Evolutionary conservation across 257 asterid species (phyloP), one percentile per base, ranked within the genome.

Genomic region (Salvia rosmarinus): DNA sequence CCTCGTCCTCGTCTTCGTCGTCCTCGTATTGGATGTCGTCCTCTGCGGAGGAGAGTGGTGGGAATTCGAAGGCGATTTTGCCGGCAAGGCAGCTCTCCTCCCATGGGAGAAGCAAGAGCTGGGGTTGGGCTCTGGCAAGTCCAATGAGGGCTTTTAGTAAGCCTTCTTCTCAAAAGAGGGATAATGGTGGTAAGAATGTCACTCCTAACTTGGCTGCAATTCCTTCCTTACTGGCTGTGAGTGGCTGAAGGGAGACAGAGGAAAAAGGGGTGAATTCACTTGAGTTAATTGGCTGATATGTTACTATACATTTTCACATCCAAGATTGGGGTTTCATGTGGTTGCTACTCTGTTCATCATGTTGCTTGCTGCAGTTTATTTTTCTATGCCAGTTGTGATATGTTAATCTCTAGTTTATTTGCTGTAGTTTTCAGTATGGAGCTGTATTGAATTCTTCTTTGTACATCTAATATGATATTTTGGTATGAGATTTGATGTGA

Each of bases 121-220:
- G 98, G 99, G 98, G 96, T 3, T 91, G 99, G 99, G 95, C 96
- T 72, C 84, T 95, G 68, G 98, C 99, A 2, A 91, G 98, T 51
- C 99, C 99, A n/a, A 89, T 95, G 90, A 95, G 95, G 68, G 98
- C 96, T 55, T 91, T 95, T 68, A 73, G 83, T 46, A 87, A 85
- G 82, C 82, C 95, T 63, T 79, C 95, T 39, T 39, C 75, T 66
- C 84, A 76, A 5, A 95, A 85, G 81, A 82, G 82, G 73, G 89
- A 71, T 70, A 72, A 82, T 68, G 44, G 49, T 54, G 84, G 76
- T 25, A 92, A 90, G 85, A 85, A 87, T 47, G 84, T 77, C 5
- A 54, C 87, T 46, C 96, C 97, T 8, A 91, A 94, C 71, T 84
- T 94, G 82, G 80, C 87, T 68, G 95, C 96, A 61, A 87, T 89